Conservation (phyloP, 1,139 yeast genomes). For the Saccharomyces hybrid region DNA sequence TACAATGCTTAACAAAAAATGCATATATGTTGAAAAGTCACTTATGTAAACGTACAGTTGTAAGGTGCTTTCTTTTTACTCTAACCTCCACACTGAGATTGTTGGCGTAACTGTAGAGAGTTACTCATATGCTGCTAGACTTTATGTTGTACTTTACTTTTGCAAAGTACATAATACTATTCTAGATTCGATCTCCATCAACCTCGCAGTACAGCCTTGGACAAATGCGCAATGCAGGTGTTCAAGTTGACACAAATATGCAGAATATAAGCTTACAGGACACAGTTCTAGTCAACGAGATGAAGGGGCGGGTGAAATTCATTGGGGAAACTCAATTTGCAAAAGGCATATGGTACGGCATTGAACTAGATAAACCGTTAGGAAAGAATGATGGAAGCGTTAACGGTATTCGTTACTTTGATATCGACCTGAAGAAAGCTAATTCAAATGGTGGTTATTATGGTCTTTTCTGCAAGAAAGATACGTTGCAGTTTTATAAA, state of each 20-base stretch:
- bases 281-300: not conserved
- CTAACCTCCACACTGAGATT: not conserved
- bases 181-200: not conserved
- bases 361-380: conserved; percentile 51
- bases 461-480: conserved; percentile 55
- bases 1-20: not conserved
- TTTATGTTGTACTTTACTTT: not conserved
- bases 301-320: conserved; percentile 41
- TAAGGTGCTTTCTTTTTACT: not conserved
- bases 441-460: conserved; percentile 30
- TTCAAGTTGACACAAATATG: not conserved
- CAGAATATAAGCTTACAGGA: not conserved
- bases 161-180: not conserved
- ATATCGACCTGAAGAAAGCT: conserved; percentile 29
- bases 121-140: not conserved
- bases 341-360: conserved; percentile 69
- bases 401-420: conserved; percentile 56
- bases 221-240: not conserved
- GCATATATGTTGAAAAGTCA: not conserved
- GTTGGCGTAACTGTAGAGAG: not conserved
- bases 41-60: not conserved
- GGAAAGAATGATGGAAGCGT: conserved; percentile 83
- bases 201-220: not conserved
- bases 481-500: conserved; percentile 11
- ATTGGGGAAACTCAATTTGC: conserved; percentile 53